Conservation (phyloP, 2,329 filamentous ascomycete species). For the Beauveria scarabaeidicola region DNA sequence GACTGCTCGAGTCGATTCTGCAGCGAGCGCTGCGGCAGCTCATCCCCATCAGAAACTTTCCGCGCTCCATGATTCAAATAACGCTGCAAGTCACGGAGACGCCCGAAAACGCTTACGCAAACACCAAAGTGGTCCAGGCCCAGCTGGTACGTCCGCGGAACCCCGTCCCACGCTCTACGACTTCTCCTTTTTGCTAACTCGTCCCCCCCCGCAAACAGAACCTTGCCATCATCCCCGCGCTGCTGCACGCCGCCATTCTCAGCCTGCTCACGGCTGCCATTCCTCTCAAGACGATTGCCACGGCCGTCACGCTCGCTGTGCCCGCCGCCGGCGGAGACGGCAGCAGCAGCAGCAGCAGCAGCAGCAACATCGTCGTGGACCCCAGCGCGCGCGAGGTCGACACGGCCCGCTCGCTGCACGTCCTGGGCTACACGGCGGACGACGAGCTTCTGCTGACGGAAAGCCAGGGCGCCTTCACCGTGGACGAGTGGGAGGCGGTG, state of each 20-base stretch:
- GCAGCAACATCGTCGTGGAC: constrained; percentile 37
- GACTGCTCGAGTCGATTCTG: constrained; percentile 72
- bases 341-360: too few relatives aligned
- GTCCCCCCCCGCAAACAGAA: constrained; percentile 41
- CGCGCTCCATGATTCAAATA: constrained; percentile 69
- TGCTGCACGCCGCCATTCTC: constrained; percentile 71
- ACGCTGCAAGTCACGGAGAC: constrained; percentile 66
- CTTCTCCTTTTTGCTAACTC: too few relatives aligned
- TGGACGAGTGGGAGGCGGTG: constrained; percentile 66
- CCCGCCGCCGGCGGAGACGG: constrained; percentile 29
- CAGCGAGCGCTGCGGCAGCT: constrained; percentile 65
- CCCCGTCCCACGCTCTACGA: neutral
- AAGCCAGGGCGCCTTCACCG: constrained; percentile 71
- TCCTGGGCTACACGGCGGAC: constrained; percentile 70
- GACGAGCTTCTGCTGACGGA: constrained; percentile 68
- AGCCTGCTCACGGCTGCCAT: constrained; percentile 75
- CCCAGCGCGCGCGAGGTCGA: constrained; percentile 57
- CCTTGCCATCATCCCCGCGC: constrained; percentile 68
- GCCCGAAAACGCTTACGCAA: constrained; percentile 59
- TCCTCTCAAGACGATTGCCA: constrained; percentile 66
- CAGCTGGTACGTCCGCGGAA: constrained; percentile 43
- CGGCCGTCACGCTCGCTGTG: constrained; percentile 56
- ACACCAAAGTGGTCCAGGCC: constrained; percentile 51
- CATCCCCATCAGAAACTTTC: constrained; percentile 66
- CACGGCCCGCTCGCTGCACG: constrained; percentile 63